These are phyloP conservation scores for Penicillium bialowiezense DNA, from an alignment of 495 filamentous ascomycete species.

Conservation along the genomic window DNA sequence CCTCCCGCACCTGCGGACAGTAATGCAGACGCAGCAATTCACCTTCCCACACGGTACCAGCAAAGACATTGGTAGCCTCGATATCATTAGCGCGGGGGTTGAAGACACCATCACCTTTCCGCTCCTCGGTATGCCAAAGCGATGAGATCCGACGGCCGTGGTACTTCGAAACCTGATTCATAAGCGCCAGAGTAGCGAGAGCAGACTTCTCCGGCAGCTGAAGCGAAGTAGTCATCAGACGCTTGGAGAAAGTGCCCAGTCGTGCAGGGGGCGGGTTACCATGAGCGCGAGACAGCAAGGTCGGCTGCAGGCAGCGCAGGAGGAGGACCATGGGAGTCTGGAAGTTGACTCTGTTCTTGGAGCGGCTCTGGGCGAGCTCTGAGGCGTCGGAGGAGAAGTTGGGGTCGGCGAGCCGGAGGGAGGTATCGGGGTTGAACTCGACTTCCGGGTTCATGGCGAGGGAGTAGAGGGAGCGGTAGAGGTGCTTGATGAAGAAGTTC, in stretches of 20 bases:
- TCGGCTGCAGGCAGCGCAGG: constrained; percentile 74
- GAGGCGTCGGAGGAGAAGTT: constrained; percentile 35
- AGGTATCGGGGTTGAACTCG: constrained; percentile 73
- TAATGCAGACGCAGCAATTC: constrained; percentile 84
- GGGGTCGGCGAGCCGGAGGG: constrained; percentile 76
- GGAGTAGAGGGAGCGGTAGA: constrained; percentile 78
- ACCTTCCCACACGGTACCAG: constrained; percentile 88
- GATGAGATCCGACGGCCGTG: constrained; percentile 67
- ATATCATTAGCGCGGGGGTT: constrained; percentile 55
- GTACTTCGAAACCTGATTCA: constrained; percentile 69
- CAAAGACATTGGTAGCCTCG: constrained; percentile 84
- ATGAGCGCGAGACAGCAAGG: constrained; percentile 53
- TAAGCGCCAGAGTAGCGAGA: constrained; percentile 68
- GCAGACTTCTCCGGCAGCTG: constrained; percentile 88
- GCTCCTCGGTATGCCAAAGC: constrained; percentile 86
- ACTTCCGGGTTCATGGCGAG: constrained; percentile 80
- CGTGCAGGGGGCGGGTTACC: constrained; percentile 68
- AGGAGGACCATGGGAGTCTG: constrained; percentile 89
- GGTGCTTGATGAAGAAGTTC: constrained; percentile 88
- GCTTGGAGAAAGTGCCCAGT: constrained; percentile 91
- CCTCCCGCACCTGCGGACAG: constrained; percentile 78
- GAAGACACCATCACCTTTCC: constrained; percentile 75
- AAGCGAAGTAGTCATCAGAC: constrained; percentile 74
- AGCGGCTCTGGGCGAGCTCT: constrained; percentile 19
- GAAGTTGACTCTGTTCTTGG: constrained; percentile 76